These are phyloP conservation scores for Xylariaceae sp. DNA, from an alignment of 2,329 filamentous ascomycete species.

Conservation along the genomic window DNA sequence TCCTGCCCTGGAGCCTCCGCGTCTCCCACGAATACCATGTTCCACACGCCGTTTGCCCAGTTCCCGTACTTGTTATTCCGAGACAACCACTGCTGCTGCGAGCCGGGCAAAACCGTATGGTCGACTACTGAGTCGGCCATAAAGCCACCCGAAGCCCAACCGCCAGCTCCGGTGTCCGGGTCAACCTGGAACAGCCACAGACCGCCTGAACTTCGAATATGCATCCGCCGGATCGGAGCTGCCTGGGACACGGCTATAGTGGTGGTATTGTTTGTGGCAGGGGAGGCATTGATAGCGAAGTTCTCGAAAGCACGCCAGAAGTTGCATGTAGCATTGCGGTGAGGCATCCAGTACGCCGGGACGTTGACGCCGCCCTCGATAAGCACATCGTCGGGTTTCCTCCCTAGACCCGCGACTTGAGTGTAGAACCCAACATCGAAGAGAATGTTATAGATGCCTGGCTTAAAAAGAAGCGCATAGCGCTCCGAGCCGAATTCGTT, in stretches of 20 bases:
- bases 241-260: conserved; percentile 36
- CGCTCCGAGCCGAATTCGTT: conserved; percentile 34
- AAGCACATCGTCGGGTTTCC: conserved; percentile 31
- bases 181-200: conserved; percentile 36
- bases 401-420: conserved; percentile 32
- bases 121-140: conserved; percentile 35
- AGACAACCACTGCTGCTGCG: conserved; percentile 36
- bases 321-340: conserved; percentile 35
- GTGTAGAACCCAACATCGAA: conserved; percentile 36
- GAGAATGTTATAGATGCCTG: conserved; percentile 31
- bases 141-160: conserved; percentile 35
- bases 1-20: conserved; percentile 28
- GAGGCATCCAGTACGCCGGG: conserved; percentile 36
- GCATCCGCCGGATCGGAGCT: conserved; percentile 32
- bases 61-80: conserved; percentile 34
- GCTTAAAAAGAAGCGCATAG: conserved; percentile 34
- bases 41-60: conserved; percentile 36
- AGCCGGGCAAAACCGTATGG: conserved; percentile 32
- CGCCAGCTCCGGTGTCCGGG: conserved; percentile 30
- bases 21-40: conserved; percentile 36
- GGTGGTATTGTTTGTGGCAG: conserved; percentile 32
- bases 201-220: conserved; percentile 31
- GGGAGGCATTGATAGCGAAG: conserved; percentile 32
- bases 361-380: conserved; percentile 35
- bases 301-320: conserved; percentile 36